Conservation (phyloP, 345 rosid genomes). For the Excoecaria cochinchinensis region DNA sequence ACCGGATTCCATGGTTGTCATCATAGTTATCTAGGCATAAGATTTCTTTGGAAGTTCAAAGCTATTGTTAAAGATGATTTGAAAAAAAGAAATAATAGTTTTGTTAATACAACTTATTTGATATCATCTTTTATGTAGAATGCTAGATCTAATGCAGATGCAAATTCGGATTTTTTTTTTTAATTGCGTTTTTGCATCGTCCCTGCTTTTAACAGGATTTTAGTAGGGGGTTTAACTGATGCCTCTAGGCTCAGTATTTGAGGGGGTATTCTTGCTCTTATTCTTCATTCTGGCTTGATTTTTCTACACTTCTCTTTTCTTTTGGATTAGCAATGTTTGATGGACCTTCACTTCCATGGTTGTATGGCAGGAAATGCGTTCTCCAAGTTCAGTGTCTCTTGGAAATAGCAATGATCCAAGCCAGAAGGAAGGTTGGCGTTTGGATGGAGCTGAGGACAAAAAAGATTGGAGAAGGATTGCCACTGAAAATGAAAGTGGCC, state of each 20-base stretch:
- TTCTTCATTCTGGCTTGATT: background rate
- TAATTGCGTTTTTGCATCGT: background rate
- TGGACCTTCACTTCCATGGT: background rate
- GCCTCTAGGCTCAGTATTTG: background rate
- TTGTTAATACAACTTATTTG: background rate
- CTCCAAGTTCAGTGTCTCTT: constrained; percentile 33
- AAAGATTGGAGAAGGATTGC: constrained; percentile 63
- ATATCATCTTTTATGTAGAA: background rate
- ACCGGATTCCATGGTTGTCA: background rate
- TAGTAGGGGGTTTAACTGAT: background rate
- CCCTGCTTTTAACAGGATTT: background rate
- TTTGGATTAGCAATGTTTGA: background rate
- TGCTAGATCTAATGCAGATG: background rate
- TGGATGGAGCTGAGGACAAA: constrained; percentile 64
- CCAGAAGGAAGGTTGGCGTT: constrained; percentile 64
- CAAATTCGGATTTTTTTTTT: background rate
- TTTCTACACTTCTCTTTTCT: background rate
- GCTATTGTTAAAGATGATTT: background rate
- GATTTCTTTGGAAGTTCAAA: background rate
- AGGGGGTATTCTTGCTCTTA: background rate
- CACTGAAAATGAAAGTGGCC: constrained; percentile 46
- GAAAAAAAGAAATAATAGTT: background rate
- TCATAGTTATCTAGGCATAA: background rate
- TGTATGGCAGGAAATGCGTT: constrained; percentile 48
- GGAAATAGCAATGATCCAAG: constrained; percentile 46